Evolutionary conservation across 2,329 filamentous ascomycete genomes (phyloP).

Genomic region (Paradendryphiella salina): DNA sequence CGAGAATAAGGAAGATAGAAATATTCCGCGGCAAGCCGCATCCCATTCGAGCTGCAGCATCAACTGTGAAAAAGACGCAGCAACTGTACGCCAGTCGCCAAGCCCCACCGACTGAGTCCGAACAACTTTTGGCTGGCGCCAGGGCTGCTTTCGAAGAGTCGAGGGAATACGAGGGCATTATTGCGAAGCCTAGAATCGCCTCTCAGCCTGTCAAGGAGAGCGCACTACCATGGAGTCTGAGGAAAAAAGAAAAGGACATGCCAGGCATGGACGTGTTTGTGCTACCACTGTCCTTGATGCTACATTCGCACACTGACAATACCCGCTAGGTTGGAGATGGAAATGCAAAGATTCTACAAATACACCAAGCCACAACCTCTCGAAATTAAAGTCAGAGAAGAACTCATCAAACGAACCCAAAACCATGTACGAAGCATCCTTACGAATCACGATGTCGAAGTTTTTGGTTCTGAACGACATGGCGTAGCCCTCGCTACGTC

Average conservation of each 20-base stretch:
- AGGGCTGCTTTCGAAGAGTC: conserved; percentile 13
- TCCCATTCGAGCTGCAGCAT: not conserved
- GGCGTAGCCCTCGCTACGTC: conserved; percentile 58
- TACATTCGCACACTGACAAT: not conserved
- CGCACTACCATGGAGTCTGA: conserved; percentile 26
- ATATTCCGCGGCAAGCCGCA: conserved; percentile 5
- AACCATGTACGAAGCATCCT: conserved; percentile 24
- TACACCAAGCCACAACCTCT: conserved; percentile 44
- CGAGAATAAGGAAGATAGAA: conserved; percentile 1
- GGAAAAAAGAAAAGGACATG: not conserved
- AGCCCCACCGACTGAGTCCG: not conserved
- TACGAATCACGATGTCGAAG: conserved; percentile 40
- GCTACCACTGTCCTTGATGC: not conserved
- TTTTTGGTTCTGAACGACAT: conserved; percentile 59
- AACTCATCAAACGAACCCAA: conserved; percentile 40
- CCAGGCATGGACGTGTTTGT: conserved; percentile 17
- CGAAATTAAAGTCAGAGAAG: conserved; percentile 49
- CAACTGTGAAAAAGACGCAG: conserved; percentile 7
- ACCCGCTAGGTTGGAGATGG: conserved; percentile 24
- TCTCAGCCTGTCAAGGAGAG: conserved; percentile 8
- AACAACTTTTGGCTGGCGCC: conserved; percentile 10
- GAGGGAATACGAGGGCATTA: conserved; percentile 24
- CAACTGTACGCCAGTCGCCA: not conserved
- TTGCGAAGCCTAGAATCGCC: conserved; percentile 18
- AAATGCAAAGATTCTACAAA: conserved; percentile 36